Evolutionary conservation across 2,329 filamentous ascomycete genomes (phyloP).

Genomic region (Aspergillus proliferans): DNA sequence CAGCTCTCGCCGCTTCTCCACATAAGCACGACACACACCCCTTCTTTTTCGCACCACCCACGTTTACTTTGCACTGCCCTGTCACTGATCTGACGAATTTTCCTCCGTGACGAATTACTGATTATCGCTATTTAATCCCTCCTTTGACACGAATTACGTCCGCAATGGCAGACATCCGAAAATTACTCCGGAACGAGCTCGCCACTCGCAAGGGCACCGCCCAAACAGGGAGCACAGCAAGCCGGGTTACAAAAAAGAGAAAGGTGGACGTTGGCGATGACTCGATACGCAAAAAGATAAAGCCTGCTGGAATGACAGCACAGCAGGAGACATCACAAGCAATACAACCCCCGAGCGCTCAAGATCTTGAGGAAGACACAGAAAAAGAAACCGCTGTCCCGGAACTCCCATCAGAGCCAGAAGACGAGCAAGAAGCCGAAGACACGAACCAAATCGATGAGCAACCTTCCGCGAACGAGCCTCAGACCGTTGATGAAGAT

Average conservation of each 20-base stretch:
- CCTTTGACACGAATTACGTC: neutral
- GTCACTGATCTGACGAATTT: neutral
- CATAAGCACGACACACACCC: constrained; percentile 5
- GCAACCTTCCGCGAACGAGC: constrained; percentile 4
- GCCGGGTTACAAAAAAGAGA: constrained; percentile 47
- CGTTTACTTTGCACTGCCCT: neutral
- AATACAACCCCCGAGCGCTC: constrained; percentile 17
- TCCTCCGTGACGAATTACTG: neutral
- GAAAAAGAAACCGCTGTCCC: constrained; percentile 21
- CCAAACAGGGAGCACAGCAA: constrained; percentile 35
- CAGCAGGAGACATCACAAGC: constrained; percentile 28
- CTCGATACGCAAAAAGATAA: constrained; percentile 39
- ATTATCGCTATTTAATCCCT: neutral
- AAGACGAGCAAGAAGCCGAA: constrained; percentile 8
- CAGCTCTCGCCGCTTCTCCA: constrained; percentile 19
- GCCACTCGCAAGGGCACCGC: constrained; percentile 65
- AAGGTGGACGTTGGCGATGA: constrained; percentile 44
- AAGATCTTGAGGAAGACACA: constrained; percentile 18
- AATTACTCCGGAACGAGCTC: constrained; percentile 71
- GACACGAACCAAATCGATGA: constrained; percentile 4
- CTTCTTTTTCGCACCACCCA: neutral
- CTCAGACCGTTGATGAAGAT: constrained; percentile 57
- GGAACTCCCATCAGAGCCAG: constrained; percentile 12
- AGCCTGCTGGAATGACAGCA: constrained; percentile 26
- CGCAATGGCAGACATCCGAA: constrained; percentile 70